Evolutionary conservation across 306 rosid species (phyloP), one percentile per base, ranked within the genome.

Genomic region (Pueraria montana): DNA sequence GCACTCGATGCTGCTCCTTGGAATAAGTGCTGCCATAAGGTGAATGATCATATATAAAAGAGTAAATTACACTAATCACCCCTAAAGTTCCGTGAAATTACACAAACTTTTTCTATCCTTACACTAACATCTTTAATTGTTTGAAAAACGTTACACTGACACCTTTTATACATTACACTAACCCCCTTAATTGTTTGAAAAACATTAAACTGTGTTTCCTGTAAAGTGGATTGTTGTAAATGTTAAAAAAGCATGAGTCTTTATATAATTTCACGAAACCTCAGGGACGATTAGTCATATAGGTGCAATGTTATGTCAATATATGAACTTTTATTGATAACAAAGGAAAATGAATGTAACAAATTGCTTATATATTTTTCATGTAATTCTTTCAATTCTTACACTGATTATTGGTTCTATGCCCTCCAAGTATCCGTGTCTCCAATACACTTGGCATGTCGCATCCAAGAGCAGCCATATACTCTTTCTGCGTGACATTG

Each of bases 381-480:
- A 49, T 50, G 20, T 50, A 16, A 0, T 16, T 49, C 55, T 50
- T 4, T 17, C 20, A 6, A 52, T 48, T 77, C 10, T 50, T 55
- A 3, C 11, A 63, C 17, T 82, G 49, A 84, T 52, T 63, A 42
- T 65, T 36, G n/a, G n/a, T 73, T 67, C 52, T 26, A 23, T 80
- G 18, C 3, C 16, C 16, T 36, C 12, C 20, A 80, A 92, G 92
- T 74, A 86, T 92, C 40, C 85, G 97, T 1, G 91, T 92, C 32
- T 90, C 97, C 3, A 90, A 84, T 72, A 81, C 87, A 17, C 93
- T 92, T 18, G 92, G 94, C 4, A 83, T 23, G 76, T 87, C 84
- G 7, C 86, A 87, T 6, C 92, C 94, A 59, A 89, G 90, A 79
- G 89, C 89, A 8, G 87, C 90, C 48, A 89, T 83, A 78, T 87